Base-by-base conservation (phyloP, 1,284 basidiomycete genomes). In the Melampsora abietis-canadensis region DNA sequence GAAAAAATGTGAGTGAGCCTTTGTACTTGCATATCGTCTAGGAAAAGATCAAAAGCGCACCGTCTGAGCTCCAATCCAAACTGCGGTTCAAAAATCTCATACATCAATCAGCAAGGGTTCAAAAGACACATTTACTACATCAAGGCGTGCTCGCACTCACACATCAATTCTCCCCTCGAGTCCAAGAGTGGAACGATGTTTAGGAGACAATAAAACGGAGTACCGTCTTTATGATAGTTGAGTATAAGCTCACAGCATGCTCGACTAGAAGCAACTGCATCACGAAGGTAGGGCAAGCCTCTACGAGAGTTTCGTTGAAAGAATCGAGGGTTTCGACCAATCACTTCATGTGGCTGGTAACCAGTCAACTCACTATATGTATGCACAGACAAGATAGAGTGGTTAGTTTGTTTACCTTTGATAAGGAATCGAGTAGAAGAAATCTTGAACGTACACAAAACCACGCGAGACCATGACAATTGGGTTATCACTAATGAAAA, bases 241-340 rank as follows among this genome's bases (percentile, higher is more conserved):
- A 81, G 75, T 7, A 81, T 59, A 27, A 80, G 75, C 72, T 80
- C 79, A 5, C n/a, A 21, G 15, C 51, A 54, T 21, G 51, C 21
- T 34, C 78, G 27, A 37, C 54, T 15, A 37, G 12, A 62, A 48
- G 31, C 19, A 67, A 51, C 21, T 63, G 65, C 60, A 34, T 51
- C 34, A 67, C 65, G 30, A 64, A 46, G 27, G 59, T 47, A 37
- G 61, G 62, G 51, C 48, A 62, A n/a, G 69, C 65, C 30, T 61
- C 69, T 37, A 27, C 40, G 1, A 10, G 40, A 21, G 24, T 66
- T 54, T 34, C 47, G 60, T 65, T 73, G 63, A 10, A 73, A 62
- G 24, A 73, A 65, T 4, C 65, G 64, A 65, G 80, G 81, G 76
- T 81, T 81, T 61, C 78, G 74, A 0, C 80, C 80, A 17, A 81